phyloP scores from a whole-genome alignment of 805 yeast genomes.

The Myxozyma mucilagina region DNA sequence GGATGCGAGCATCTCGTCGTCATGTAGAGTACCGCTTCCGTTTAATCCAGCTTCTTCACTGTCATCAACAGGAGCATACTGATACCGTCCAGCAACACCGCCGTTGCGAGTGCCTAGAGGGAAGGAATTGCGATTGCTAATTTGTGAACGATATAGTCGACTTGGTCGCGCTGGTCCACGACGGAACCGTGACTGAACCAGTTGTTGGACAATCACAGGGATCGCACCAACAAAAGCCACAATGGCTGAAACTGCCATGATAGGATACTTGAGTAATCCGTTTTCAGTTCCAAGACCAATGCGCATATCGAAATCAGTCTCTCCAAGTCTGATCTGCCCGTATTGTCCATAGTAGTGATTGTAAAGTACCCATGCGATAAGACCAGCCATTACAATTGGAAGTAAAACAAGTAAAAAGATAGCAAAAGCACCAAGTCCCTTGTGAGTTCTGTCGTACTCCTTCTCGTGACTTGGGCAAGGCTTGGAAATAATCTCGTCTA shows the following conservation, averaged over 20 bases:
- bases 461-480: slow-evolving; percentile 88
- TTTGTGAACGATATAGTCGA: slow-evolving; percentile 30
- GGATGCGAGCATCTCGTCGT: slow-evolving; percentile 9
- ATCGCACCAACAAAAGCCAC: slow-evolving; percentile 37
- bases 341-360: slow-evolving; percentile 77
- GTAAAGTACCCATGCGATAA: slow-evolving; percentile 69
- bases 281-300: slow-evolving; percentile 31
- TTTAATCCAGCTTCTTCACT: slow-evolving; percentile 34
- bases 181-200: slow-evolving; percentile 31
- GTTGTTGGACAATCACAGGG: slow-evolving; percentile 29
- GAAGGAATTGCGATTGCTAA: slow-evolving; percentile 1
- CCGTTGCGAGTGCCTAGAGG: slow-evolving; percentile 7
- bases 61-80: slow-evolving; percentile 31
- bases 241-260: slow-evolving; percentile 40
- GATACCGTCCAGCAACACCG: slow-evolving; percentile 18
- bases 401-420: slow-evolving; percentile 55
- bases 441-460: slow-evolving; percentile 56
- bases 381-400: slow-evolving; percentile 55
- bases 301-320: slow-evolving; percentile 35
- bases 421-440: slow-evolving; percentile 56
- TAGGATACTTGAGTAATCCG: slow-evolving; percentile 32
- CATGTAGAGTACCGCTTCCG: slow-evolving; percentile 34
- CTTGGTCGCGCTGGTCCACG: slow-evolving; percentile 31
- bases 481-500: slow-evolving; percentile 62
- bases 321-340: slow-evolving; percentile 85